These are phyloP conservation scores for Amphichorda felina DNA, from an alignment of 2,329 filamentous ascomycete genomes.

Conservation along the genomic window DNA sequence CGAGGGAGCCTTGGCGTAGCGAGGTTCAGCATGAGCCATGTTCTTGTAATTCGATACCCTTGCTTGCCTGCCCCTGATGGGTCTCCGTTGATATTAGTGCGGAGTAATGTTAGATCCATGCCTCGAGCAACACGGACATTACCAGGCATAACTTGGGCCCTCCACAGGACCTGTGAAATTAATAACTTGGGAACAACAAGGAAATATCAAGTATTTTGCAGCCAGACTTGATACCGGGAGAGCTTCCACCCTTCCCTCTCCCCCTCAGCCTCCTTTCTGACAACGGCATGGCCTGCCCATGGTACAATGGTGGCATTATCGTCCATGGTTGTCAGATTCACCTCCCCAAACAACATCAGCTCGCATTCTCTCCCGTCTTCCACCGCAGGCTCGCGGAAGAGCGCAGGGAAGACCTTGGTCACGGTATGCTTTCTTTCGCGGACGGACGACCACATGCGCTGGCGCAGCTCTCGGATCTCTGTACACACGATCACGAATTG, in stretches of 20 bases:
- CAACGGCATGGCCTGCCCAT: constrained; percentile 18
- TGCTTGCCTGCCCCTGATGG: too few relatives aligned
- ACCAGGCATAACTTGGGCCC: too few relatives aligned
- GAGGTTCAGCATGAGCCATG: too few relatives aligned
- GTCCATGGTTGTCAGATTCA: constrained; percentile 11
- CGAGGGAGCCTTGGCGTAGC: too few relatives aligned
- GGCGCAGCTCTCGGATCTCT: constrained; percentile 24
- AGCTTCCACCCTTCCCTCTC: constrained; percentile 19
- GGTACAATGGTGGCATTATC: constrained; percentile 12
- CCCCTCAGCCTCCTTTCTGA: constrained; percentile 11
- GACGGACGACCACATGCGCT: constrained; percentile 30
- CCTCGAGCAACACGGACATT: too few relatives aligned
- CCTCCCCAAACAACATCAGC: constrained; percentile 20
- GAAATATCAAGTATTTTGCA: constrained; percentile 11
- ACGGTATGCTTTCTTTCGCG: constrained; percentile 26
- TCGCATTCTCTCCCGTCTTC: constrained; percentile 13
- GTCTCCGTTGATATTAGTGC: too few relatives aligned
- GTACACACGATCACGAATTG: too few relatives aligned
- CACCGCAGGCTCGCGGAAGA: constrained; percentile 11
- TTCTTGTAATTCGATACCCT: too few relatives aligned
- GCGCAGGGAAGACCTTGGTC: constrained; percentile 27
- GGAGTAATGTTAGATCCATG: too few relatives aligned
- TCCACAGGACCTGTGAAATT: too few relatives aligned
- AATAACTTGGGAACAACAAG: too few relatives aligned
- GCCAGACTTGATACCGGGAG: constrained; percentile 17